A percentile compares a stretch with the other conserved stretches of the same genome.
Evolutionary conservation across 495 filamentous ascomycete species (phyloP).

Genomic region (Bathelium albidoporum): DNA sequence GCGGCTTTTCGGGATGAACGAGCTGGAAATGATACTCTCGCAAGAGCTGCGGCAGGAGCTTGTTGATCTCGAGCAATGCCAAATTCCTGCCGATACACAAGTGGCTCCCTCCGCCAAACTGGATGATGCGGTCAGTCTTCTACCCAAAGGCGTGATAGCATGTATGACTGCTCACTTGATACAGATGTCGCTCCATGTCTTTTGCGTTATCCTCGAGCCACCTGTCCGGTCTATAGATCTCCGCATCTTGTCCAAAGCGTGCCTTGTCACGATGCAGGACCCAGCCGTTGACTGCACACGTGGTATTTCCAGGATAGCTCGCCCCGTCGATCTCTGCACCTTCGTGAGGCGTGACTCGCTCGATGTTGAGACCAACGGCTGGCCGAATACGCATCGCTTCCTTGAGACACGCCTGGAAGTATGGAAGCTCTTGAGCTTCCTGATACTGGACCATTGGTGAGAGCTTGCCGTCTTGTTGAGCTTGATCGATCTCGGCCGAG

Average conservation of each 20-base stretch:
- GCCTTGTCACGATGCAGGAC: slow-evolving; percentile 18
- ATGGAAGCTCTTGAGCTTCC: slow-evolving; percentile 17
- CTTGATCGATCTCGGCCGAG: slow-evolving; percentile 14
- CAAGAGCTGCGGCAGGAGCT: slow-evolving; percentile 16
- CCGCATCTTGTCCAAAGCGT: slow-evolving; percentile 18
- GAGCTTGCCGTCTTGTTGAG: slow-evolving; percentile 15
- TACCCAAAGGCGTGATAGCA: not conserved
- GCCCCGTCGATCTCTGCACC: slow-evolving; percentile 17
- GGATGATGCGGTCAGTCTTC: not conserved
- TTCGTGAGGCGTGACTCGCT: slow-evolving; percentile 15
- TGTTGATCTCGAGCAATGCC: slow-evolving; percentile 22
- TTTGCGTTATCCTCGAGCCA: slow-evolving; percentile 22
- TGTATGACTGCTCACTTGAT: slow-evolving; percentile 11
- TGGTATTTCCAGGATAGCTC: slow-evolving; percentile 16
- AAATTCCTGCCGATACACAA: slow-evolving; percentile 23
- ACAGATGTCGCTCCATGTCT: slow-evolving; percentile 20
- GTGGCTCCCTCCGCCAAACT: slow-evolving; percentile 21
- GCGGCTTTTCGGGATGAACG: slow-evolving; percentile 13
- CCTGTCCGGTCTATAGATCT: slow-evolving; percentile 21
- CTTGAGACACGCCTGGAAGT: slow-evolving; percentile 20
- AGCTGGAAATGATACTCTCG: slow-evolving; percentile 19
- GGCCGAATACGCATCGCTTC: slow-evolving; percentile 22
- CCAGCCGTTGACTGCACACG: slow-evolving; percentile 21
- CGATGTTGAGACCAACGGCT: slow-evolving; percentile 20
- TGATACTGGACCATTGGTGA: slow-evolving; percentile 15